A percentile compares a stretch with the other conserved stretches of the same genome.
Evolutionary conservation across 768 basidiomycete species (phyloP).

Genomic region (Clitopilus passeckerianus): DNA sequence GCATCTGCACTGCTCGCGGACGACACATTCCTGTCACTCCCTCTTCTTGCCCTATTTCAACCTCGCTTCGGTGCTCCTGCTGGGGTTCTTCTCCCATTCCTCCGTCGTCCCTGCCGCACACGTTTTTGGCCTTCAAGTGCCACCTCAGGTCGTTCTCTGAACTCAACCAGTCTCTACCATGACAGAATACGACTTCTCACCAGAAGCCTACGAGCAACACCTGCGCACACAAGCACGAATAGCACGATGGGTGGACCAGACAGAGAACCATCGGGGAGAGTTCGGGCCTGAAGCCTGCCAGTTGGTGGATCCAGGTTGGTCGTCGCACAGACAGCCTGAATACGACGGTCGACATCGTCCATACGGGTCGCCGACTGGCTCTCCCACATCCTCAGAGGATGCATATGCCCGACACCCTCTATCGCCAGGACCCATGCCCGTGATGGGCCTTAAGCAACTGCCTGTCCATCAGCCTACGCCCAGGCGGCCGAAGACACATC

Average conservation of each 20-base stretch:
- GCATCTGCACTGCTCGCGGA: neutral
- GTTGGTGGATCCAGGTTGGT: neutral
- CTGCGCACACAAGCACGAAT: conserved; percentile 35
- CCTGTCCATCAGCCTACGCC: neutral
- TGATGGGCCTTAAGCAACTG: neutral
- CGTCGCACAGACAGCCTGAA: neutral
- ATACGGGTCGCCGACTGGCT: neutral
- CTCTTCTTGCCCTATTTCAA: neutral
- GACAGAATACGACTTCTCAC: conserved; percentile 49
- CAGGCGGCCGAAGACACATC: neutral
- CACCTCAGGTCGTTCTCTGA: neutral
- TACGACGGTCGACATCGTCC: neutral
- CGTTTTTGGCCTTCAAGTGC: neutral
- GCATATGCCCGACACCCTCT: neutral
- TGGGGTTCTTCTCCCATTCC: neutral
- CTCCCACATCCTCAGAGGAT: neutral
- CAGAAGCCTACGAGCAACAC: conserved; percentile 39
- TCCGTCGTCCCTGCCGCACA: neutral
- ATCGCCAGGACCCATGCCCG: neutral
- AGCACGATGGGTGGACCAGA: conserved; percentile 34
- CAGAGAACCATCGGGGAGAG: conserved; percentile 15
- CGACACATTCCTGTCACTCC: neutral
- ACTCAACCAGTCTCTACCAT: conserved; percentile 15
- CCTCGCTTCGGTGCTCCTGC: neutral
- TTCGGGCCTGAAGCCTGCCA: conserved; percentile 4